Evolutionary conservation across 2,329 filamentous ascomycete genomes (phyloP).

Genomic region (Pseudogymnoascus sp.): DNA sequence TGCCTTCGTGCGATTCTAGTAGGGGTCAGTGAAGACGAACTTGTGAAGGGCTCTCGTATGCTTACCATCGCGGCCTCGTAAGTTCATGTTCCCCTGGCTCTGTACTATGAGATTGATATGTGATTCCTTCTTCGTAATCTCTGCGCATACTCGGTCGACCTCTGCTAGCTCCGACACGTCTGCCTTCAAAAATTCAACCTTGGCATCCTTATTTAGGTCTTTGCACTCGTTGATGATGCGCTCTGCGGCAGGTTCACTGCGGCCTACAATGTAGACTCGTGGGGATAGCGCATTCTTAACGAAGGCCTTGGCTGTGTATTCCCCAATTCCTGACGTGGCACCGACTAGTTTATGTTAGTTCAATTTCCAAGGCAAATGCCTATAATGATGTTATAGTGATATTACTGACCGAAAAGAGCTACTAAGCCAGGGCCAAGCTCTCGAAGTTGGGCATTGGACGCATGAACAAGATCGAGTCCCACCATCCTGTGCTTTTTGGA

Average conservation of each 20-base stretch:
- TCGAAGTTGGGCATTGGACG: constrained; percentile 21
- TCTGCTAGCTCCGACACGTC: constrained; percentile 39
- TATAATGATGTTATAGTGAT: not conserved
- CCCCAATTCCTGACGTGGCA: constrained; percentile 43
- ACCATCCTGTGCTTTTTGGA: constrained; percentile 16
- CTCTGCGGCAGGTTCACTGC: constrained; percentile 33
- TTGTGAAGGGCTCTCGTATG: not conserved
- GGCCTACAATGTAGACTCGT: constrained; percentile 40
- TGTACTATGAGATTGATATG: constrained; percentile 48
- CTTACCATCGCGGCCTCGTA: constrained; percentile 21
- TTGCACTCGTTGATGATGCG: constrained; percentile 36
- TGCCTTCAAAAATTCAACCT: constrained; percentile 37
- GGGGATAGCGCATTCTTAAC: constrained; percentile 33
- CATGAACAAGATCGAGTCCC: constrained; percentile 21
- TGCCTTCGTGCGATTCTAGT: constrained; percentile 22
- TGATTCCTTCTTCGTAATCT: constrained; percentile 42
- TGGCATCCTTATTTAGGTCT: constrained; percentile 35
- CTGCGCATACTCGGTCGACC: constrained; percentile 40
- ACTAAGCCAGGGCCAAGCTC: constrained; percentile 25
- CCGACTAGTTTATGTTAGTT: constrained; percentile 25
- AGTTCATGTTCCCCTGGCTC: constrained; percentile 38
- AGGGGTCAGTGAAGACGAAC: not conserved
- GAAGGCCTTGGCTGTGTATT: constrained; percentile 37
- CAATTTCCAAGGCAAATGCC: not conserved
- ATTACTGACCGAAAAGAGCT: constrained; percentile 21